phyloP scores from a whole-genome alignment of 495 filamentous ascomycete genomes.

The Aspergillus olivimuriae region DNA sequence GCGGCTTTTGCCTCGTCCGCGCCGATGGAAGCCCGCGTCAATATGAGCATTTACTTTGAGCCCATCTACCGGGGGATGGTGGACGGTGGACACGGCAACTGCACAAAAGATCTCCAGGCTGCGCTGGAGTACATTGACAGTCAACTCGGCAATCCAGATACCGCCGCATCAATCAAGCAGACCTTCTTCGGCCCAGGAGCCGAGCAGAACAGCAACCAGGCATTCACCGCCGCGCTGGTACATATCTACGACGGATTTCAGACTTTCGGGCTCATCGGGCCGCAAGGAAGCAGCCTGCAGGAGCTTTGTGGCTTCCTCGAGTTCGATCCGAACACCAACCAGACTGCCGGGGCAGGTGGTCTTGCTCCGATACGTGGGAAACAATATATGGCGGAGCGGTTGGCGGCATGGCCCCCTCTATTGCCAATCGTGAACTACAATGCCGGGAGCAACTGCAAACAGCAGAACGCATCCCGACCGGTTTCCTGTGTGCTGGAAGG shows the following conservation, averaged over 20 bases:
- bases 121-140: conserved; percentile 47
- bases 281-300: conserved; percentile 24
- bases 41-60: conserved; percentile 54
- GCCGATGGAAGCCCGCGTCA: conserved; percentile 45
- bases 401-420: conserved; percentile 41
- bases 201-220: conserved; percentile 43
- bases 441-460: conserved; percentile 33
- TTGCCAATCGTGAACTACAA: conserved; percentile 36
- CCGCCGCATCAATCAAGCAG: conserved; percentile 40
- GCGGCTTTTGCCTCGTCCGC: conserved; percentile 51
- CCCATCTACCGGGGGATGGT: conserved; percentile 50
- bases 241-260: conserved; percentile 41
- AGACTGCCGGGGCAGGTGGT: conserved; percentile 26
- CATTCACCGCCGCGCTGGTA: conserved; percentile 40
- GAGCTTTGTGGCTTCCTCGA: conserved; percentile 44
- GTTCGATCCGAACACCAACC: conserved; percentile 21
- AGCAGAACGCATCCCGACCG: conserved; percentile 21
- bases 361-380: conserved; percentile 33
- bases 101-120: conserved; percentile 46
- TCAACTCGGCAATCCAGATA: conserved; percentile 27
- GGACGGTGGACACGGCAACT: conserved; percentile 44
- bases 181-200: conserved; percentile 44
- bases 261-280: conserved; percentile 40
- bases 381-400: conserved; percentile 37
- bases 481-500: conserved; percentile 36